A percentile compares a stretch with the other conserved stretches of the same genome.
phyloP scores from a whole-genome alignment of 2,329 filamentous ascomycete species.

The Gnomoniopsis sp. region DNA sequence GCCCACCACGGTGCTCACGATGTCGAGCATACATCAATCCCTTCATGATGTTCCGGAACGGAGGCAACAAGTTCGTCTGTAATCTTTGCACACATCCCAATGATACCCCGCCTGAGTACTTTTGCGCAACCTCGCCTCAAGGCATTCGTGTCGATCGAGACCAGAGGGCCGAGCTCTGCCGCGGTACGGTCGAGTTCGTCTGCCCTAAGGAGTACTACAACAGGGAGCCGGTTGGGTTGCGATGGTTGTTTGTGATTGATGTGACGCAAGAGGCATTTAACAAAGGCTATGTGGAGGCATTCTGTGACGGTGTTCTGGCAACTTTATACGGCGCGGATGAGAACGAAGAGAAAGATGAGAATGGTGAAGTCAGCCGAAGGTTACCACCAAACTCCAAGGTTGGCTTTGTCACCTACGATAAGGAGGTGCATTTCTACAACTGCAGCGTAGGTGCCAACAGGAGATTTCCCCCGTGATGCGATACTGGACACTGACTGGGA shows the following conservation, averaged over 20 bases:
- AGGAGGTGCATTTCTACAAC: constrained; percentile 97
- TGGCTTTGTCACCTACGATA: constrained; percentile 94
- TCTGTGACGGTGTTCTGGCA: constrained; percentile 82
- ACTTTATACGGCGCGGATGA: constrained; percentile 75
- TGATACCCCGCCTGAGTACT: constrained; percentile 89
- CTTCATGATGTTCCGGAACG: constrained; percentile 95
- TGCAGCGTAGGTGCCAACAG: constrained; percentile 61
- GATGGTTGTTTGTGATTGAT: constrained; percentile 89
- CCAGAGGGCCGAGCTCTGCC: constrained; percentile 82
- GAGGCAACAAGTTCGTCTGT: constrained; percentile 95
- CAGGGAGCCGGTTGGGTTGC: constrained; percentile 82
- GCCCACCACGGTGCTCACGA: constrained; percentile 85
- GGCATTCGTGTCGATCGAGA: constrained; percentile 85
- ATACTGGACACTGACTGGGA: neutral
- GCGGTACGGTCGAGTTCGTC: constrained; percentile 91
- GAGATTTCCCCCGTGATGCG: neutral
- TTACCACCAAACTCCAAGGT: constrained; percentile 81
- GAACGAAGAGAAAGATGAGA: constrained; percentile 45
- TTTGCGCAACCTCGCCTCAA: constrained; percentile 82
- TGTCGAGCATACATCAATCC: constrained; percentile 98
- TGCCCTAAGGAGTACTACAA: constrained; percentile 99
- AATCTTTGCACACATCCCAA: constrained; percentile 98
- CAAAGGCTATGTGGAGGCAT: constrained; percentile 84
- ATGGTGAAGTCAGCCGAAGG: constrained; percentile 51
- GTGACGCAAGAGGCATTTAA: constrained; percentile 89